These are phyloP conservation scores for Xylariaceae sp. DNA, from an alignment of 2,329 filamentous ascomycete species.

Conservation along the genomic window DNA sequence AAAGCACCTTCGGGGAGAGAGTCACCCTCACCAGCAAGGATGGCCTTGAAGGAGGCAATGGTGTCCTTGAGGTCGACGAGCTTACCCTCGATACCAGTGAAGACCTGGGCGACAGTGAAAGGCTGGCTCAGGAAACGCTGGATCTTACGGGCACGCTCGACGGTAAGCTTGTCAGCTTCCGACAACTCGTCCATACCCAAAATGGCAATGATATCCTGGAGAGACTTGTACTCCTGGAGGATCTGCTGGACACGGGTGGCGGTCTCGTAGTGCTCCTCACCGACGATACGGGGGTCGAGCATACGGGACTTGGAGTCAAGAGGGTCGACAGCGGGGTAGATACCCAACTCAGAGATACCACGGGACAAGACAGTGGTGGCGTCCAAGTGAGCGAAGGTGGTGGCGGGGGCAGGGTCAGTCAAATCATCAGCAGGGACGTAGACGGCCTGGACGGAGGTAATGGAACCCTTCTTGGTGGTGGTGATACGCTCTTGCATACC, in stretches of 20 bases:
- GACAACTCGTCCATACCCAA: conserved; percentile 99
- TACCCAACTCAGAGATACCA: conserved; percentile 99
- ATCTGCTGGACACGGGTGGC: conserved; percentile 97
- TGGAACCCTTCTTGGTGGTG: conserved; percentile 98
- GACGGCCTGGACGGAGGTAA: conserved; percentile 99
- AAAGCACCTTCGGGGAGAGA: conserved; percentile 87
- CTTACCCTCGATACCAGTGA: conserved; percentile 90
- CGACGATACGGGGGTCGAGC: conserved; percentile 97
- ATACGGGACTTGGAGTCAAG: conserved; percentile 99
- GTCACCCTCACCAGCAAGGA: conserved; percentile 91
- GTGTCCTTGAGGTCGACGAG: conserved; percentile 99
- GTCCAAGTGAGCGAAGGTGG: conserved; percentile 99
- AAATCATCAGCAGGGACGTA: conserved; percentile 99
- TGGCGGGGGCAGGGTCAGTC: conserved; percentile 98
- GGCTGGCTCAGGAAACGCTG: conserved; percentile 99
- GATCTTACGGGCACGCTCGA: conserved; percentile 99
- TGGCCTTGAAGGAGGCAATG: conserved; percentile 94
- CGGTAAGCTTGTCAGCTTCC: conserved; percentile 97
- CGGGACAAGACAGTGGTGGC: conserved; percentile 99
- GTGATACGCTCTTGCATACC: conserved; percentile 99
- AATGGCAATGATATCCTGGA: conserved; percentile 99
- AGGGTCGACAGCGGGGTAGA: conserved; percentile 99
- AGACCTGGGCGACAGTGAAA: conserved; percentile 82
- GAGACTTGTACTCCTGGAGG: conserved; percentile 99
- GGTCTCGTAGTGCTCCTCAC: conserved; percentile 94